phyloP scores from a whole-genome alignment of 192 early-diverging fungal species.

The Coemansia sp. region DNA sequence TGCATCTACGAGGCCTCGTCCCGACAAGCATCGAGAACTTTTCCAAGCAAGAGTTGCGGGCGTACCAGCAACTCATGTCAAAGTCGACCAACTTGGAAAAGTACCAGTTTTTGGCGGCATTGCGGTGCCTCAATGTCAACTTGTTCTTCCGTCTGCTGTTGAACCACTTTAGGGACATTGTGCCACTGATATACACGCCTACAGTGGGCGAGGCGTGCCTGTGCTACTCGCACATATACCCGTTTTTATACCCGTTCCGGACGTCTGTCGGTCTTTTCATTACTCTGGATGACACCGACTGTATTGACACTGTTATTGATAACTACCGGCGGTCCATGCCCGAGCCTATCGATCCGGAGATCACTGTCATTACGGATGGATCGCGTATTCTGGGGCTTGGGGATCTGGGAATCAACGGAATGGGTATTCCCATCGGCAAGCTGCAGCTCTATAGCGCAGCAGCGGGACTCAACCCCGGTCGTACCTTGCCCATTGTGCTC shows the following conservation, averaged over 20 bases:
- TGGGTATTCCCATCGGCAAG: constrained; percentile 94
- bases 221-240: constrained; percentile 83
- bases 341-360: constrained; percentile 67
- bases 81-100: constrained; percentile 73
- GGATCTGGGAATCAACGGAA: constrained; percentile 89
- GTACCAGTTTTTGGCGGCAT: constrained; percentile 76
- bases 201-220: constrained; percentile 78
- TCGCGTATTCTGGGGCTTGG: constrained; percentile 91
- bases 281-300: constrained; percentile 66
- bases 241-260: constrained; percentile 72
- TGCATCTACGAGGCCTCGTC: constrained; percentile 67
- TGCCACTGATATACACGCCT: constrained; percentile 77
- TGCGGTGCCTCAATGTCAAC: constrained; percentile 71
- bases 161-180: constrained; percentile 73
- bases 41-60: constrained; percentile 73
- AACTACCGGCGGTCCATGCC: constrained; percentile 70
- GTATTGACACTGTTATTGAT: constrained; percentile 70
- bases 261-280: constrained; percentile 81
- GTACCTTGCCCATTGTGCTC: constrained; percentile 85
- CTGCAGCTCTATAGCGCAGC: constrained; percentile 85
- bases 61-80: constrained; percentile 66
- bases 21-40: constrained; percentile 74
- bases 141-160: constrained; percentile 80
- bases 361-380: constrained; percentile 91
- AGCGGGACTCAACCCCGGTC: constrained; percentile 79